These are phyloP conservation scores for Peniophora sp. DNA, from an alignment of 1,284 basidiomycete species.

Conservation along the genomic window DNA sequence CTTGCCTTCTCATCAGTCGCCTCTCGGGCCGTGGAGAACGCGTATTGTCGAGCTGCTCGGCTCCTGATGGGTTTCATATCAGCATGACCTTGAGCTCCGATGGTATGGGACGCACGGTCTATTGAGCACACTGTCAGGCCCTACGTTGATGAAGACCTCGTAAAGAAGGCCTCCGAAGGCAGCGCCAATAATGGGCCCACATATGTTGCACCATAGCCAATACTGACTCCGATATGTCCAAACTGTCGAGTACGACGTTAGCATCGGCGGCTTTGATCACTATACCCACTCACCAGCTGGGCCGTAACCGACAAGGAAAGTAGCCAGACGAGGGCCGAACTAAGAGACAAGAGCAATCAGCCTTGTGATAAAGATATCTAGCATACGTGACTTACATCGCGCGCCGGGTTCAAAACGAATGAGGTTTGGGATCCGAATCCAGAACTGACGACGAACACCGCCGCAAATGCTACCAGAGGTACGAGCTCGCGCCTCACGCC, in stretches of 20 bases:
- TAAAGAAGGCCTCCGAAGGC: slow-evolving; percentile 43
- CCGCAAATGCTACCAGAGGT: slow-evolving; percentile 46
- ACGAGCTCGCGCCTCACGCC: slow-evolving; percentile 36
- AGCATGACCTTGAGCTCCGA: no score
- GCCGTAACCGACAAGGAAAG: slow-evolving; percentile 53
- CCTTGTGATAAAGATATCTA: no score
- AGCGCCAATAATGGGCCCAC: slow-evolving; percentile 50
- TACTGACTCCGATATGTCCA: slow-evolving; percentile 46
- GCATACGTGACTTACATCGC: slow-evolving; percentile 27
- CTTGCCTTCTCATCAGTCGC: no score
- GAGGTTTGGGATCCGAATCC: slow-evolving; percentile 48
- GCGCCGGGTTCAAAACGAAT: slow-evolving; percentile 38
- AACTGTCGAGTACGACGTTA: slow-evolving; percentile 21
- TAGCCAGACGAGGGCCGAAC: slow-evolving; percentile 50
- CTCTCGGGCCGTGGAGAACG: no score
- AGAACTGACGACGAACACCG: slow-evolving; percentile 43
- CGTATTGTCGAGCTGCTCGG: no score
- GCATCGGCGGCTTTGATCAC: background rate
- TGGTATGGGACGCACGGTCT: slow-evolving; percentile 27
- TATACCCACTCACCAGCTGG: slow-evolving; percentile 25
- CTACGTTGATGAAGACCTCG: slow-evolving; percentile 44
- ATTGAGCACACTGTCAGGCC: slow-evolving; percentile 45
- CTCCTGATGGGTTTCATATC: no score
- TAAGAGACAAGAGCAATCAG: no score
- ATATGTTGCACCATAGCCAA: slow-evolving; percentile 68